phyloP scores from a whole-genome alignment of 768 basidiomycete genomes.

The Leccinum disarticulatum region DNA sequence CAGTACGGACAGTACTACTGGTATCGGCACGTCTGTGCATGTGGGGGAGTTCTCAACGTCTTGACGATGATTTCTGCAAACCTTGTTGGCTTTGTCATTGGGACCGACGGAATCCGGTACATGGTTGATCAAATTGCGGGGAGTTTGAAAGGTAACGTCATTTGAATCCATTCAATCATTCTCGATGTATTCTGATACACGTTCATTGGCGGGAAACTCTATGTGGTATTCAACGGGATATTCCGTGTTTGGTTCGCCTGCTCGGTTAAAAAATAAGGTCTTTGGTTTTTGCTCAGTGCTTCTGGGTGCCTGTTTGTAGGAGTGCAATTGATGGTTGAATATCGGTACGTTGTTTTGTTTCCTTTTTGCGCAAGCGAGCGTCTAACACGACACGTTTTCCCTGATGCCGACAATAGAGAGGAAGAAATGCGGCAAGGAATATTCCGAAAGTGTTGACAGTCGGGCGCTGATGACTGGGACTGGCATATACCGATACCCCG shows the following conservation, averaged over 20 bases:
- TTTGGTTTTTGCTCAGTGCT: constrained; percentile 62
- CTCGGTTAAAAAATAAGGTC: constrained; percentile 41
- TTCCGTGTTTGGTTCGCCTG: background rate
- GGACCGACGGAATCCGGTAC: constrained; percentile 73
- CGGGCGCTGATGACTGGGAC: background rate
- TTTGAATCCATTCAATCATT: background rate
- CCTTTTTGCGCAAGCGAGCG: background rate
- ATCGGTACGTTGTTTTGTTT: constrained; percentile 54
- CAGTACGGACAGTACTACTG: constrained; percentile 70
- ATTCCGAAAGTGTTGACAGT: constrained; percentile 43
- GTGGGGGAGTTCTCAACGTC: constrained; percentile 82
- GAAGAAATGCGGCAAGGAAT: constrained; percentile 72
- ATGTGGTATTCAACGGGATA: background rate
- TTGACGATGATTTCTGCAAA: constrained; percentile 91
- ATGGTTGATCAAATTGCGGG: constrained; percentile 63
- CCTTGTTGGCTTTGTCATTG: constrained; percentile 92
- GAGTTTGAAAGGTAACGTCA: constrained; percentile 58
- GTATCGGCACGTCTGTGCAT: constrained; percentile 85
- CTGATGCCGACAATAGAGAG: constrained; percentile 44
- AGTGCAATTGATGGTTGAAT: constrained; percentile 95
- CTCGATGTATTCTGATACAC: constrained; percentile 1
- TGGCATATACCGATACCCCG: background rate
- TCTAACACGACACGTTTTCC: constrained; percentile 1
- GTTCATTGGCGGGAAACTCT: background rate
- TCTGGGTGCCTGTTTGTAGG: constrained; percentile 72